Conservation (phyloP, 805 yeast genomes). For the Jamesozyma gamospora region DNA sequence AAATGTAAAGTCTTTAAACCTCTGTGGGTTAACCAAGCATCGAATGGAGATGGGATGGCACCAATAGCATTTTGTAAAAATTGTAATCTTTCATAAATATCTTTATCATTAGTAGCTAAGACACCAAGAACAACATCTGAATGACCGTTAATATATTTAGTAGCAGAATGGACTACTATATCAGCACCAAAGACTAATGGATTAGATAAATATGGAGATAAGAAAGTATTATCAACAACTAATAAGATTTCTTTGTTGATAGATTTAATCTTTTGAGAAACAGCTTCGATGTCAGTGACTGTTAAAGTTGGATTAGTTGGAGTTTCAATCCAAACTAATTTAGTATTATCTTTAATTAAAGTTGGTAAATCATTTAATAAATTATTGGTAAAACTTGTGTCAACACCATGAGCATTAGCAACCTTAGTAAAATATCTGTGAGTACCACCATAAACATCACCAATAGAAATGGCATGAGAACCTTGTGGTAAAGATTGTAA, state of each 20-base stretch:
- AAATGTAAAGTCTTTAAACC: slow-evolving; percentile 81
- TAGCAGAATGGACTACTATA: slow-evolving; percentile 78
- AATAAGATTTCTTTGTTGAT: slow-evolving; percentile 45
- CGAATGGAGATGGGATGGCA: slow-evolving; percentile 83
- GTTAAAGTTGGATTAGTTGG: slow-evolving; percentile 84
- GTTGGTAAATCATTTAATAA: slow-evolving; percentile 48
- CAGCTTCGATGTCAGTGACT: slow-evolving; percentile 62
- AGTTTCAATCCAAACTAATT: slow-evolving; percentile 77
- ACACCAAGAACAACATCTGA: slow-evolving; percentile 86
- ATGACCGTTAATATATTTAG: slow-evolving; percentile 87
- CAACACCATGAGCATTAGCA: slow-evolving; percentile 69
- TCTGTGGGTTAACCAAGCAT: slow-evolving; percentile 87
- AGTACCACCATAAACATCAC: slow-evolving; percentile 87
- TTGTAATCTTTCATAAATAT: slow-evolving; percentile 51
- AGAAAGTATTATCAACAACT: slow-evolving; percentile 82
- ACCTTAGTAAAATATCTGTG: slow-evolving; percentile 85
- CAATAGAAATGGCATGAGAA: slow-evolving; percentile 67
- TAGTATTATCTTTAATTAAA: slow-evolving; percentile 52
- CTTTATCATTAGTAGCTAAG: slow-evolving; percentile 56
- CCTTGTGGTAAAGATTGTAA: slow-evolving; percentile 64
- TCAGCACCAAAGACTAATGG: slow-evolving; percentile 80
- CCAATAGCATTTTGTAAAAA: slow-evolving; percentile 85
- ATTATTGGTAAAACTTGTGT: slow-evolving; percentile 55
- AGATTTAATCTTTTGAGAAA: slow-evolving; percentile 44
- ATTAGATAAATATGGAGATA: slow-evolving; percentile 79